phyloP scores from a whole-genome alignment of 371 early-diverging fungal genomes.

The Mucor saturninus region DNA sequence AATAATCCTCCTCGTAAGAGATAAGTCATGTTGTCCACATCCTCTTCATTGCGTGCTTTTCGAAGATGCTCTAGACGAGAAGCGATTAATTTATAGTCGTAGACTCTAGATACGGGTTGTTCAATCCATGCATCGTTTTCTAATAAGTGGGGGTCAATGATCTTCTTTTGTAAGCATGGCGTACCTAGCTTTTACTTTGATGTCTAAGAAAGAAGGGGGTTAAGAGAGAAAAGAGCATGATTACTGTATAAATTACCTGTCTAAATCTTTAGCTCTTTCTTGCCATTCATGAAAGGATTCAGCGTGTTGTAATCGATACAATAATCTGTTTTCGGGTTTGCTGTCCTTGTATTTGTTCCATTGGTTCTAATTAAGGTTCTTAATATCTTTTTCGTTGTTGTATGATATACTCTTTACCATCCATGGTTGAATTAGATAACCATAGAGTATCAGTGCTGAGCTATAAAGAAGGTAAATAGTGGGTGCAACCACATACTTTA shows the following conservation, averaged over 20 bases:
- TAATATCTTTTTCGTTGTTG: not conserved
- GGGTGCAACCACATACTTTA: slow-evolving; percentile 36
- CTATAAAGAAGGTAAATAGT: slow-evolving; percentile 33
- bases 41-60: slow-evolving; percentile 53
- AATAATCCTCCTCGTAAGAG: slow-evolving; percentile 65
- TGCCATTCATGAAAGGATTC: slow-evolving; percentile 67
- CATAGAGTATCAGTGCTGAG: slow-evolving; percentile 24
- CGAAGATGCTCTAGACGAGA: slow-evolving; percentile 58
- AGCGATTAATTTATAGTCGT: slow-evolving; percentile 71
- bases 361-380: slow-evolving; percentile 16
- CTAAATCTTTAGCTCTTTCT: slow-evolving; percentile 57
- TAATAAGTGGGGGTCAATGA: not conserved
- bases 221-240: not conserved
- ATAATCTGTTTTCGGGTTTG: slow-evolving; percentile 47
- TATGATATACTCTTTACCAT: slow-evolving; percentile 18
- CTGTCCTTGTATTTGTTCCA: slow-evolving; percentile 39
- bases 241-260: slow-evolving; percentile 40
- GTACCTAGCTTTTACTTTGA: slow-evolving; percentile 5
- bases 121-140: slow-evolving; percentile 66
- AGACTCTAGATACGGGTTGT: slow-evolving; percentile 57
- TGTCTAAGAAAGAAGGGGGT: slow-evolving; percentile 4
- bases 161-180: not conserved
- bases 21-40: slow-evolving; percentile 67
- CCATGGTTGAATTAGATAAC: slow-evolving; percentile 33
- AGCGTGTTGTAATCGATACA: slow-evolving; percentile 45